phyloP scores from a whole-genome alignment of 306 rosid species.

The Chamaecrista fasciculata region DNA sequence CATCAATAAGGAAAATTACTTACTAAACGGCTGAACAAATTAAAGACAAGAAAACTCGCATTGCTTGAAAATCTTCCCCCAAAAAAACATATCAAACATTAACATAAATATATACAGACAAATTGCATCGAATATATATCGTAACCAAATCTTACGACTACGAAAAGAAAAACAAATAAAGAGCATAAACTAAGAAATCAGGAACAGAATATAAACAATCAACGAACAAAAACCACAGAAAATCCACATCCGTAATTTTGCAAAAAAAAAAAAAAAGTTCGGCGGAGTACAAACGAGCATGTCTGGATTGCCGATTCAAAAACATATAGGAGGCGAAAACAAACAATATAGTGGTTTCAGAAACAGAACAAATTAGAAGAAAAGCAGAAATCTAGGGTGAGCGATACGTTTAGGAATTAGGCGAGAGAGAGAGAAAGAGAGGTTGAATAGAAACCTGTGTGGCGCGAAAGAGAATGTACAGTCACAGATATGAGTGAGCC shows the following conservation, averaged over 20 bases:
- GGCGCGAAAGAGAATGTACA: constrained; percentile 58
- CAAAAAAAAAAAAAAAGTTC: not conserved
- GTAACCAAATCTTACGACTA: not conserved
- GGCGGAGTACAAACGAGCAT: not conserved
- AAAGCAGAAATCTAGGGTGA: constrained; percentile 2
- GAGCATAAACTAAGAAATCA: not conserved
- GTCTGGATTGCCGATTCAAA: constrained; percentile 19
- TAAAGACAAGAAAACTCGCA: not conserved
- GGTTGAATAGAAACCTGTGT: constrained; percentile 27
- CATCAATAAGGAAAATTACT: not conserved
- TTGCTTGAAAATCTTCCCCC: not conserved
- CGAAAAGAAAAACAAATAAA: too few species aligned
- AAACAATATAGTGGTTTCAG: not conserved
- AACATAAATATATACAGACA: not conserved
- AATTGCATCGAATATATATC: not conserved
- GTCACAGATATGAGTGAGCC: not conserved
- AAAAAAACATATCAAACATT: too few species aligned
- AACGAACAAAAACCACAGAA: not conserved
- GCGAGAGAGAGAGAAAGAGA: constrained; percentile 1
- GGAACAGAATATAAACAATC: not conserved
- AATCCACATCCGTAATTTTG: not conserved
- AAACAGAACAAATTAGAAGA: not conserved
- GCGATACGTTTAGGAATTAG: not conserved
- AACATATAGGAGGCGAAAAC: not conserved
- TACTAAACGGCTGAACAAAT: not conserved